Conservation (phyloP, 257 asterid species). For the Solanum phureja region DNA sequence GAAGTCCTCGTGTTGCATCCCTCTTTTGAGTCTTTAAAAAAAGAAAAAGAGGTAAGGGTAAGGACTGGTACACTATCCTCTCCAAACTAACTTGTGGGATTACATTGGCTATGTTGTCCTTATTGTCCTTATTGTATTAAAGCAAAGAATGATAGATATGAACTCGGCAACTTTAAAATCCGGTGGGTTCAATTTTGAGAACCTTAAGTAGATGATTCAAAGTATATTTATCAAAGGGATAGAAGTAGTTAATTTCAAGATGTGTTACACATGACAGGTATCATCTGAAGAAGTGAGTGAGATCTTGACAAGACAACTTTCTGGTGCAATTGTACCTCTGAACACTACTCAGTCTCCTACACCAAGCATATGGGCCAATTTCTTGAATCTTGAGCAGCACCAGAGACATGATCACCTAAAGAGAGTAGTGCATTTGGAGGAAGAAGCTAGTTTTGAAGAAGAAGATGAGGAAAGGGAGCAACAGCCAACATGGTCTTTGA, state of each 20-base stretch:
- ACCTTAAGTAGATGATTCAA: neutral
- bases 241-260: neutral
- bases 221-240: neutral
- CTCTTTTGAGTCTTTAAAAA: too few relatives aligned
- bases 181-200: neutral
- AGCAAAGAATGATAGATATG: neutral
- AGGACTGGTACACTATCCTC: too few relatives aligned
- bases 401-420: conserved; percentile 36
- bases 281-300: conserved; percentile 29
- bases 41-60: neutral
- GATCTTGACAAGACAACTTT: conserved; percentile 27
- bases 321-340: conserved; percentile 52
- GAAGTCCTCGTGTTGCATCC: too few relatives aligned
- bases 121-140: neutral
- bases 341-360: conserved; percentile 16
- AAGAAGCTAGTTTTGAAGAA: neutral
- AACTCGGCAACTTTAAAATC: neutral
- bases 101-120: neutral
- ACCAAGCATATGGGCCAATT: conserved; percentile 42
- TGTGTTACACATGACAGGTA: conserved; percentile 24
- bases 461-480: conserved; percentile 8
- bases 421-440: conserved; percentile 21
- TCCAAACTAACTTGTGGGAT: too few relatives aligned
- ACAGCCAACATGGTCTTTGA: conserved; percentile 41
- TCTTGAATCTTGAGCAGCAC: conserved; percentile 32